Percentiles rank a stretch among this genome's conserved stretches.
These are phyloP conservation scores for Trifolium repens DNA, from an alignment of 306 rosid genomes.

Conservation along the genomic window DNA sequence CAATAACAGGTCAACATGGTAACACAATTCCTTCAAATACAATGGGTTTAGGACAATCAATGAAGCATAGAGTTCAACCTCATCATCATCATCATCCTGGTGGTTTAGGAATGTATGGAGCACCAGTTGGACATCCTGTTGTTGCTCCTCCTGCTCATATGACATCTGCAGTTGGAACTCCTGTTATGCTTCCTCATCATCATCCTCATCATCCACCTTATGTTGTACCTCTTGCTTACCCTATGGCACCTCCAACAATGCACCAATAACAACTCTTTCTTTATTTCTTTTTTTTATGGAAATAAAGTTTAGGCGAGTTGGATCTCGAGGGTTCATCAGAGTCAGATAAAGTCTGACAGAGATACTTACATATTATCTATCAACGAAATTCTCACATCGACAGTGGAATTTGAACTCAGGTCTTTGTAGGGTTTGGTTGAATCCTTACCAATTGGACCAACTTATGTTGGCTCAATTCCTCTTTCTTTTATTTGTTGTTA, in stretches of 20 bases:
- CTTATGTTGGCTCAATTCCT: not conserved
- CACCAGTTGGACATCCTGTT: slow-evolving; percentile 87
- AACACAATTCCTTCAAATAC: slow-evolving; percentile 54
- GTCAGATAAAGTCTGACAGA: not conserved
- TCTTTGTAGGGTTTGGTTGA: not conserved
- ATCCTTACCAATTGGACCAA: not conserved
- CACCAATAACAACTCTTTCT: slow-evolving; percentile 39
- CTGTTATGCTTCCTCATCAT: slow-evolving; percentile 87
- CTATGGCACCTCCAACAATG: slow-evolving; percentile 96
- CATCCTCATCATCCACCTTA: slow-evolving; percentile 57
- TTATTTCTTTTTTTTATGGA: not conserved
- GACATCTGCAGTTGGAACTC: slow-evolving; percentile 94
- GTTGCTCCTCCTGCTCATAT: slow-evolving; percentile 81
- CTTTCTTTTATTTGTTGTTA: slow-evolving; percentile 28
- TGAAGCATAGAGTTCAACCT: slow-evolving; percentile 71
- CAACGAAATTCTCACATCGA: not conserved
- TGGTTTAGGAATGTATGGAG: slow-evolving; percentile 87
- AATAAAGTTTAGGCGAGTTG: not conserved
- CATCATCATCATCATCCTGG: slow-evolving; percentile 51
- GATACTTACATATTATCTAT: not conserved
- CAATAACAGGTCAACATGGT: slow-evolving; percentile 85
- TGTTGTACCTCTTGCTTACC: slow-evolving; percentile 90
- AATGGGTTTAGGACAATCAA: slow-evolving; percentile 59
- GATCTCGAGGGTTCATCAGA: not conserved
- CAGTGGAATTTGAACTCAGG: not conserved